Evolutionary conservation across 2,329 filamentous ascomycete species (phyloP).

Genomic region (Fusarium sp.): DNA sequence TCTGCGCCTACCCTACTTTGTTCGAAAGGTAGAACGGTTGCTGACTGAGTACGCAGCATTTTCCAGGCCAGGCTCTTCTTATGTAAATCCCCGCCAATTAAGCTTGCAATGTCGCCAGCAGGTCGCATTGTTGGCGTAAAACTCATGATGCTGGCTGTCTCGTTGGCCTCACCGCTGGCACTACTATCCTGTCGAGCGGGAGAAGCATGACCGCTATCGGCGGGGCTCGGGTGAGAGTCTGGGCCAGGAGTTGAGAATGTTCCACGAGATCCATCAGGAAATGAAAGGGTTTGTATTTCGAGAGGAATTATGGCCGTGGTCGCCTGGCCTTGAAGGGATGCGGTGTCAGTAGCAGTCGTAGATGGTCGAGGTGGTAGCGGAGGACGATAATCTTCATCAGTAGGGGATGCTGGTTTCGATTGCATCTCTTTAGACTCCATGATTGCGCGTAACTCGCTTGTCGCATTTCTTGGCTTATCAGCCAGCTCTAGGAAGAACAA

Average conservation of each 20-base stretch:
- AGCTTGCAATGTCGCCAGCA: slow-evolving; percentile 81
- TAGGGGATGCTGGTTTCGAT: slow-evolving; percentile 44
- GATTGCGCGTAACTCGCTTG: slow-evolving; percentile 26
- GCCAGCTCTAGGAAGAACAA: neutral
- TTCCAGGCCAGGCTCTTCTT: slow-evolving; percentile 77
- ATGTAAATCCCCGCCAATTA: slow-evolving; percentile 79
- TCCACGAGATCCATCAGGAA: slow-evolving; percentile 76
- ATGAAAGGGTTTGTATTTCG: slow-evolving; percentile 82
- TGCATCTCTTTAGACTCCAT: slow-evolving; percentile 47
- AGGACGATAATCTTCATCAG: slow-evolving; percentile 62
- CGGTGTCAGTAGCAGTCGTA: slow-evolving; percentile 54
- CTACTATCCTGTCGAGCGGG: slow-evolving; percentile 51
- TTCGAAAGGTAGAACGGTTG: slow-evolving; percentile 72
- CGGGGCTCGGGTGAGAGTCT: slow-evolving; percentile 54
- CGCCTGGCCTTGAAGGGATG: slow-evolving; percentile 70
- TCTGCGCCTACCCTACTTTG: slow-evolving; percentile 58
- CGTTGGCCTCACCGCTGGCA: slow-evolving; percentile 66
- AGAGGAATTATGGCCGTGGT: slow-evolving; percentile 88
- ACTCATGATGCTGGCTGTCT: slow-evolving; percentile 75
- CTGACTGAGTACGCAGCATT: slow-evolving; percentile 72
- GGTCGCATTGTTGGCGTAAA: slow-evolving; percentile 72
- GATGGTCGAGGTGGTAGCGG: slow-evolving; percentile 67
- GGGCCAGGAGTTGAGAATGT: slow-evolving; percentile 65
- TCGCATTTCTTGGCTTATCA: slow-evolving; percentile 48
- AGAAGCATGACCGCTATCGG: slow-evolving; percentile 57